Conservation (phyloP, 441 rosid genomes). For the Hypseocharis bilobata region DNA sequence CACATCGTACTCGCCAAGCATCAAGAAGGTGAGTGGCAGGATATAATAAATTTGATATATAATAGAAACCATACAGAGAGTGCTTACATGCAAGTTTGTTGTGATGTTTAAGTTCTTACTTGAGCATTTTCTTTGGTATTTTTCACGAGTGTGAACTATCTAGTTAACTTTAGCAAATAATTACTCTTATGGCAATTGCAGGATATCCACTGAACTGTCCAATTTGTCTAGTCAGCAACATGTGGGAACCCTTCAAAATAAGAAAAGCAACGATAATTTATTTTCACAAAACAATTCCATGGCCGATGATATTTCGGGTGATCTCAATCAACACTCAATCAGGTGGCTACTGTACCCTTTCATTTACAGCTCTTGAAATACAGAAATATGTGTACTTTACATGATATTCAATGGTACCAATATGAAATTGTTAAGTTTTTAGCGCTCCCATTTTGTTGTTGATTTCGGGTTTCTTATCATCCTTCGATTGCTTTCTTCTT, state of each 20-base stretch:
- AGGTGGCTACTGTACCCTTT: constrained; percentile 28
- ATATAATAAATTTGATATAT: neutral
- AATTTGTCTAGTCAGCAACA: constrained; percentile 36
- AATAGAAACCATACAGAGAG: neutral
- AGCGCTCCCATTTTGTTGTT: no score
- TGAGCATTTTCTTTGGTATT: neutral
- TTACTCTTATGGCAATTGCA: constrained; percentile 22
- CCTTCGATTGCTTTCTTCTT: no score
- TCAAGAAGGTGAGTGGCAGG: constrained; percentile 38
- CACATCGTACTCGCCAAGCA: constrained; percentile 51
- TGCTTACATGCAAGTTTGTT: neutral
- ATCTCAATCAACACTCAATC: constrained; percentile 31
- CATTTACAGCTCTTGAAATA: no score
- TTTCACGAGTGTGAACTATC: neutral
- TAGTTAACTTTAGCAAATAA: neutral
- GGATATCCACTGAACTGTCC: constrained; percentile 46
- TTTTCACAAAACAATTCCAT: constrained; percentile 22
- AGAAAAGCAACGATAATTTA: constrained; percentile 36
- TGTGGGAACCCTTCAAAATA: constrained; percentile 31
- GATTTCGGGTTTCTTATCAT: no score
- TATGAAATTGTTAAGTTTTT: no score
- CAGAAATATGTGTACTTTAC: neutral
- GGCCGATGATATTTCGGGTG: constrained; percentile 29
- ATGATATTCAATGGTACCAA: neutral
- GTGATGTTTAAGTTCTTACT: neutral